Percentiles rank a stretch among this genome's conserved stretches.
These are phyloP conservation scores for Sporothrix dimorphospora DNA, from an alignment of 2,329 filamentous ascomycete species.

Conservation along the genomic window DNA sequence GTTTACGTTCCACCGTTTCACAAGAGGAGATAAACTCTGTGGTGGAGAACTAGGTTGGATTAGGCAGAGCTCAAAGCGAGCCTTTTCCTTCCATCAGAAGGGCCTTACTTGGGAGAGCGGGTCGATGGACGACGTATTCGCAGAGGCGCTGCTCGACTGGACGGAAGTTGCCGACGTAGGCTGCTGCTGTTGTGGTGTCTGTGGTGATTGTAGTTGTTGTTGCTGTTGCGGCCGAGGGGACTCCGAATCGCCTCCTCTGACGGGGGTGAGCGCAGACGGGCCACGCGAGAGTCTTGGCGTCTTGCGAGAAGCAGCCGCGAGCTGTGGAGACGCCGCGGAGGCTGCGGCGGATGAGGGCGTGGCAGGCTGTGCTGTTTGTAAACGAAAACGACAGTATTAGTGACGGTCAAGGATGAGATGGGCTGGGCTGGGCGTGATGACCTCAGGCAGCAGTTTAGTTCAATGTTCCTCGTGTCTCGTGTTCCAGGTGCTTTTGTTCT, in stretches of 20 bases:
- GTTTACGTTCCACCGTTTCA: background rate
- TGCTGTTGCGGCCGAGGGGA: no score
- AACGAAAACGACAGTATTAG: background rate
- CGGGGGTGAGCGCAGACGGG: background rate
- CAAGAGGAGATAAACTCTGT: background rate
- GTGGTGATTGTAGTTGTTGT: background rate
- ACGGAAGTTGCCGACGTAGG: slow-evolving; percentile 25
- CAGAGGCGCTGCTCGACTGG: slow-evolving; percentile 27
- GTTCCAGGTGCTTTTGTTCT: background rate
- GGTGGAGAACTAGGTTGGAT: background rate
- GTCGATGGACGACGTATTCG: slow-evolving; percentile 36
- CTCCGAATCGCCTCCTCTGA: background rate
- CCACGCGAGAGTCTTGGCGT: slow-evolving; percentile 21
- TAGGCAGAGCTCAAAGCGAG: background rate
- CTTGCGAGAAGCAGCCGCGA: slow-evolving; percentile 14
- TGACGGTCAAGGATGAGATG: background rate
- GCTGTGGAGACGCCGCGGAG: background rate
- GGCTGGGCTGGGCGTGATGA: background rate
- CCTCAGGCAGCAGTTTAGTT: slow-evolving; percentile 19
- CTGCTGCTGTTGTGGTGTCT: background rate
- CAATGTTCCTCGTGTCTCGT: background rate
- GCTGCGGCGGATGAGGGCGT: slow-evolving; percentile 12
- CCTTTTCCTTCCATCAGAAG: background rate
- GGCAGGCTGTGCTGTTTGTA: slow-evolving; percentile 16
- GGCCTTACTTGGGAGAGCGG: slow-evolving; percentile 39